A percentile compares a stretch with the other conserved stretches of the same genome.
These are phyloP conservation scores for Macrocybe gigantea DNA, from an alignment of 768 basidiomycete genomes.

Conservation along the genomic window DNA sequence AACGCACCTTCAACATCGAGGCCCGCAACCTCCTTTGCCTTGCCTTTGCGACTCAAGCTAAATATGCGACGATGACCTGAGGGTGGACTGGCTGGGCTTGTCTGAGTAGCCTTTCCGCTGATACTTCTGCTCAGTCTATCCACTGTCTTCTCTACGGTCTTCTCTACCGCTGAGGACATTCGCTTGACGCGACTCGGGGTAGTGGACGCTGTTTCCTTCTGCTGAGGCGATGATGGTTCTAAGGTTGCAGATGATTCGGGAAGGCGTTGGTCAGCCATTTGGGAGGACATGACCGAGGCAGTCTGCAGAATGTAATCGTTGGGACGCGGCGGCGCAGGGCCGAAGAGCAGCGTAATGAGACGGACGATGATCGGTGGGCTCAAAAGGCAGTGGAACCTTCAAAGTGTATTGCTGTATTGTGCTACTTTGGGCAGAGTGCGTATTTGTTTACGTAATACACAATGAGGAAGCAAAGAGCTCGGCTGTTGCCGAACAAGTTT, in stretches of 20 bases:
- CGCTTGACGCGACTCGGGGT: constrained; percentile 47
- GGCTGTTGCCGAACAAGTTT: constrained; percentile 12
- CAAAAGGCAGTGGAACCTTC: too few species aligned
- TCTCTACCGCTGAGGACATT: constrained; percentile 41
- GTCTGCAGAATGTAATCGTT: neutral
- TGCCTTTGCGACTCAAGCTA: constrained; percentile 49
- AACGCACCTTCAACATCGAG: constrained; percentile 22
- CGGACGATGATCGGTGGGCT: neutral
- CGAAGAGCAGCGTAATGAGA: neutral
- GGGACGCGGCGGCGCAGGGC: too few species aligned
- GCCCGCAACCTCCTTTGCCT: constrained; percentile 35
- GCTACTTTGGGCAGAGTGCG: neutral
- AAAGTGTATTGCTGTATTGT: neutral
- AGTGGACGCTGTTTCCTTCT: constrained; percentile 21
- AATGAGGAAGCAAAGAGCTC: neutral
- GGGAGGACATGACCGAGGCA: constrained; percentile 8
- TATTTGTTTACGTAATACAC: too few species aligned
- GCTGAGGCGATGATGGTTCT: constrained; percentile 28
- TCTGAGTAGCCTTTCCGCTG: constrained; percentile 29
- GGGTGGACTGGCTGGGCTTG: constrained; percentile 23
- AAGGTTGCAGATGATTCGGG: constrained; percentile 19
- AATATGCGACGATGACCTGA: constrained; percentile 45
- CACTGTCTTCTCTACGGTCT: constrained; percentile 47
- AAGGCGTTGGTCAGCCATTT: constrained; percentile 17
- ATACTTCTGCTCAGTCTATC: constrained; percentile 61